phyloP scores from a whole-genome alignment of 495 filamentous ascomycete species.

The Podospora appendiculata region DNA sequence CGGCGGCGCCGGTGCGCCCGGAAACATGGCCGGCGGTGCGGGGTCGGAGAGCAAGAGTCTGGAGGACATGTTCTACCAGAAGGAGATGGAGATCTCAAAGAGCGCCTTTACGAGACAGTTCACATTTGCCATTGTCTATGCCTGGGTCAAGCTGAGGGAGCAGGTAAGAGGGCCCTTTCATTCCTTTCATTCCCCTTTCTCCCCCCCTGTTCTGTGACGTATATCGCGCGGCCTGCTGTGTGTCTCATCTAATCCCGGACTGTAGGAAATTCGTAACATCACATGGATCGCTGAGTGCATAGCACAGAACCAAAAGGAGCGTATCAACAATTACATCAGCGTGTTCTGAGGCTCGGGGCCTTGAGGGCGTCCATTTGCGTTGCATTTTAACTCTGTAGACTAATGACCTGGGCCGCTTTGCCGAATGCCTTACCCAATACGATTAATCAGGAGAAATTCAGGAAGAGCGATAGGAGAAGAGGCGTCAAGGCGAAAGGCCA shows the following conservation, averaged over 20 bases:
- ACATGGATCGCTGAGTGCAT: constrained; percentile 99
- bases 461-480: not conserved
- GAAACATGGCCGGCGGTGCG: constrained; percentile 75
- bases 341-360: constrained; percentile 55
- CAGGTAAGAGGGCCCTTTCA: constrained; percentile 56
- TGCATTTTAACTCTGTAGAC: constrained; percentile 24
- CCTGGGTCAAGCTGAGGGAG: constrained; percentile 95
- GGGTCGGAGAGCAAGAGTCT: constrained; percentile 78
- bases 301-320: constrained; percentile 98
- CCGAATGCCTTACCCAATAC: constrained; percentile 1
- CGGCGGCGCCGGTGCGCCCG: constrained; percentile 61
- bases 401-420: constrained; percentile 4
- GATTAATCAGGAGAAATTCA: constrained; percentile 5
- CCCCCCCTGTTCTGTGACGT: too few relatives aligned
- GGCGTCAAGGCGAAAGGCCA: constrained; percentile 16
- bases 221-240: too few relatives aligned
- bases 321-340: constrained; percentile 97
- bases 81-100: constrained; percentile 98
- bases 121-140: constrained; percentile 89
- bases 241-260: not conserved
- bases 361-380: constrained; percentile 3
- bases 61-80: constrained; percentile 97
- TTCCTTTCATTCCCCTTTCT: not conserved
- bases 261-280: constrained; percentile 95
- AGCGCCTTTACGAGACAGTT: constrained; percentile 93